phyloP scores from a whole-genome alignment of 176 grass and related monocot species.

The Aegilops speltoides region DNA sequence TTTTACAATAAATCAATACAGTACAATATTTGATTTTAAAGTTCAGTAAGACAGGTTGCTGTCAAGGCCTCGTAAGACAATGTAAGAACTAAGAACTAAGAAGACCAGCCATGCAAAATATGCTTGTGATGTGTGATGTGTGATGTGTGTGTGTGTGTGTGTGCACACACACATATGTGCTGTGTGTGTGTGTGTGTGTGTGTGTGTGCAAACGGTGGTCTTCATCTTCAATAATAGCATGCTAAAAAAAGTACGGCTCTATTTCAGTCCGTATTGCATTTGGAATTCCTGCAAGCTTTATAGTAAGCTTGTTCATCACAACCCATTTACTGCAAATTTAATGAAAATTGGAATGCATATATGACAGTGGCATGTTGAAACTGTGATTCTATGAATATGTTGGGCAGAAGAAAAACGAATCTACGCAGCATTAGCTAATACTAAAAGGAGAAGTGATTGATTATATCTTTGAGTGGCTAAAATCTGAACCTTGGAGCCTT shows the following conservation, averaged over 20 bases:
- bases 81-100: neutral
- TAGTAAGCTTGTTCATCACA: slow-evolving; percentile 91
- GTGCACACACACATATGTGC: too few relatives aligned
- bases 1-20: slow-evolving; percentile 40
- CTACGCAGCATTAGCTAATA: neutral
- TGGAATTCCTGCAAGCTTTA: slow-evolving; percentile 43
- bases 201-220: neutral
- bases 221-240: slow-evolving; percentile 30
- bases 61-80: slow-evolving; percentile 20
- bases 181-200: too few relatives aligned
- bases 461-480: neutral
- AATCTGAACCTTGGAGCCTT: slow-evolving; percentile 72
- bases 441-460: neutral
- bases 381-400: neutral
- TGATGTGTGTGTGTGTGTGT: neutral
- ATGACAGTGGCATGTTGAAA: neutral
- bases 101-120: neutral
- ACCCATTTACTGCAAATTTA: slow-evolving; percentile 77
- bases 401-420: neutral
- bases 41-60: slow-evolving; percentile 25
- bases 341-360: slow-evolving; percentile 25
- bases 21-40: slow-evolving; percentile 35
- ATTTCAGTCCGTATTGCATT: too few relatives aligned
- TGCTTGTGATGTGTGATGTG: slow-evolving; percentile 13
- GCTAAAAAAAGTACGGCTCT: neutral